Base-by-base conservation (phyloP, 2,329 filamentous ascomycete species). In the Aspergillus terreus region DNA sequence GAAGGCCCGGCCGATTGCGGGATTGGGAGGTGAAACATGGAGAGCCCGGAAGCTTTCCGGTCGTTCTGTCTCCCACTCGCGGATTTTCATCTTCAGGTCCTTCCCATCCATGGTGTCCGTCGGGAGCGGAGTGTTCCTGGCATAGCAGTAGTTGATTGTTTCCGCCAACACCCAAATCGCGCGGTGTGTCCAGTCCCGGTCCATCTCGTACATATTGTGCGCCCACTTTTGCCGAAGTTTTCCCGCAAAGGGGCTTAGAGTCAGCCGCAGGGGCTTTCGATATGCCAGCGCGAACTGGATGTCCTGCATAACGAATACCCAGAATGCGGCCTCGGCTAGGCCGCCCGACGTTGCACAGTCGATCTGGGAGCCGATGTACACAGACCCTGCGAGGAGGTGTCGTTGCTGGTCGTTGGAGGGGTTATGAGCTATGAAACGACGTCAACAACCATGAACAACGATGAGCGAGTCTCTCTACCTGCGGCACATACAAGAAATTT, bases 241-340 rank as follows among this genome's bases (percentile, higher is more conserved):
- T 36, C 66, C 61, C 44, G 64, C 64, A 42, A 70, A 68, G 2
- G 66, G 63, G 9, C 60, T 62, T 43, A 68, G 60, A 6, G 61
- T 60, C 14, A 70, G 48, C 23, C 67, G 62, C 10, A 70, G 58
- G 36, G 66, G 63, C 51, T 64, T 67, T 17, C 63, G 64, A 47
- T 63, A 65, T 10, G 63, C 63, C 45, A 70, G 54, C 4, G 65
- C 65, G 51, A 66, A 67, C 40, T 69, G 66, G 17, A 70, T 67
- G 49, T 70, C 67, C 47, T 70, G 67, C 54, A 67, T 65, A 3
- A 70, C 65, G 44, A 67, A 70, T 10, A 66, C 59, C 67, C 67
- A 70, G 52, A 70, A 70, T 0, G 67, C 68, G 21, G 66, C 64
- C 17, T 67, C 66, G 1, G 66, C 62, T 15, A 70, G 63, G 6